Base-by-base conservation (phyloP, 148 eudicot species). In the Vaccinium vitisidaea region DNA sequence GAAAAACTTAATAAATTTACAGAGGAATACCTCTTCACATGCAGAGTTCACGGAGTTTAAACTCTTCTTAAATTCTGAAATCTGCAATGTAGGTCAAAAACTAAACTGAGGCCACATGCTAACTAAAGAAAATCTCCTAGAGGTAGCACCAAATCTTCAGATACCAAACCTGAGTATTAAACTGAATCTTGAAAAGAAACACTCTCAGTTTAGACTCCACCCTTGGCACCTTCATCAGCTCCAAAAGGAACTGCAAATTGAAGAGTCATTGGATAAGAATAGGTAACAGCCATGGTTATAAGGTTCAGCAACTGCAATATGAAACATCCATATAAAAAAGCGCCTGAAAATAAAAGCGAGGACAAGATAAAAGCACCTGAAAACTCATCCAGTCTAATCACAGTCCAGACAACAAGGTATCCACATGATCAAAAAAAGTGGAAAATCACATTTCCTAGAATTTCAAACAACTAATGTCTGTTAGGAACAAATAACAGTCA, bases 181-280 rank as follows among this genome's bases (percentile, higher is more conserved):
- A 96, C 88, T 94, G 98, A 87, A 96, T 96, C 90, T 96, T 96
- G 94, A 96, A 96, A 81, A 93, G 86, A 89, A 96, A 96, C 80
- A 96, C 97, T 88, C 95, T 85, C 78, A 96, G 86, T 88, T 96
- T 96, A 82, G 99, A 92, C 87, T 96, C 99, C 89, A 94, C 97
- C 71, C 99, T 90, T 43, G 98, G 99, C 82, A 90, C 99, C 89
- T 96, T 96, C 99, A 96, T 96, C 85, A 96, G 92, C 95, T 96
- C 99, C 89, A 94, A 6, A 85, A 94, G 94, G 81, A 92, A 94
- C 98, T 96, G 95, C 69, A 92, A 90, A 14, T 79, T 32, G 80
- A 80, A 53, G 79, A 67, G 12, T 56, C 76, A 49, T 79, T 79
- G 71, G 48, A 53, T 54, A 76, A 25, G 59, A 80, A 80, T 48